These are phyloP conservation scores for Talaromyces ruber DNA, from an alignment of 495 filamentous ascomycete species.

Conservation along the genomic window DNA sequence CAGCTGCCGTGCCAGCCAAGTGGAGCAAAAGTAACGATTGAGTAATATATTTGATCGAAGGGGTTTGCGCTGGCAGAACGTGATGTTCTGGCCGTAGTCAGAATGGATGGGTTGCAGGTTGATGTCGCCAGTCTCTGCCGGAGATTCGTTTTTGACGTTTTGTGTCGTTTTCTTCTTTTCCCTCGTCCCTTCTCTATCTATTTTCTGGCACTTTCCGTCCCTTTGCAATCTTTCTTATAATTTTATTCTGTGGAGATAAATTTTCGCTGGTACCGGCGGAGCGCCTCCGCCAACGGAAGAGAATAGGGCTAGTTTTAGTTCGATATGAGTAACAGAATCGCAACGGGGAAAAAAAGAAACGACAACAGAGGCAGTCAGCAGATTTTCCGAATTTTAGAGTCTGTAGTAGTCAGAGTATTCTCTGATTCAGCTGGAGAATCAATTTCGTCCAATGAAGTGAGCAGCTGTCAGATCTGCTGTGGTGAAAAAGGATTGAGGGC, in stretches of 20 bases:
- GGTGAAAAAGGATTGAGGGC: conserved; percentile 5
- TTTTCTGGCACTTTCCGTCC: neutral
- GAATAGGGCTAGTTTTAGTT: neutral
- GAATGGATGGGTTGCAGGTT: neutral
- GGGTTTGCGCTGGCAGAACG: neutral
- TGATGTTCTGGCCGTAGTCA: neutral
- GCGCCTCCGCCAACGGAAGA: neutral
- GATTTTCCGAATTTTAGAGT: too few relatives aligned
- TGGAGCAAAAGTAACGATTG: neutral
- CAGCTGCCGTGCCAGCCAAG: neutral
- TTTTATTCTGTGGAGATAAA: neutral
- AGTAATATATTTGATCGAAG: neutral
- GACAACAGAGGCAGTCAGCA: too few relatives aligned
- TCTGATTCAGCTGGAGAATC: neutral
- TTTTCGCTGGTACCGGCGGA: conserved; percentile 1
- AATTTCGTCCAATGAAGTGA: neutral
- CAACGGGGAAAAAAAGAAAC: neutral
- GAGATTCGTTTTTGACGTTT: neutral
- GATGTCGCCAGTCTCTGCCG: neutral
- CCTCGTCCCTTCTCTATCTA: neutral
- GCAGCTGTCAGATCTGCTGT: neutral
- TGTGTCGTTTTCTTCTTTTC: neutral
- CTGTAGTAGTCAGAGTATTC: neutral
- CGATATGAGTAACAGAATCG: neutral
- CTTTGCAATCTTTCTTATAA: neutral